Percentiles rank a stretch among this genome's conserved stretches.
phyloP scores from a whole-genome alignment of 2,329 filamentous ascomycete species.

The Trichoderma sp. region DNA sequence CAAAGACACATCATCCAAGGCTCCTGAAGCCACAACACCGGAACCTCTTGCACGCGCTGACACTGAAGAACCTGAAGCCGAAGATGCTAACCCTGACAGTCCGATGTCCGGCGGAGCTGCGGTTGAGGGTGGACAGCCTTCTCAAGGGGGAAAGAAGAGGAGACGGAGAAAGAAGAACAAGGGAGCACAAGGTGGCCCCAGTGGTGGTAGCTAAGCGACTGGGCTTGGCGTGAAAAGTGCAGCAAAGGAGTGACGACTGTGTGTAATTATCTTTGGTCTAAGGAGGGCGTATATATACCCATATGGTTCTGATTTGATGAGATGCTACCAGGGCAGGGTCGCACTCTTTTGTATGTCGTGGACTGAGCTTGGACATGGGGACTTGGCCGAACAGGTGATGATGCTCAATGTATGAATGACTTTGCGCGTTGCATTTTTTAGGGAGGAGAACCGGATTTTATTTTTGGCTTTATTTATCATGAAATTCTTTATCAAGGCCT shows the following conservation, averaged over 20 bases:
- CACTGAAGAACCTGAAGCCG: conserved; percentile 10
- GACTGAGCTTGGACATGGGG: conserved; percentile 1
- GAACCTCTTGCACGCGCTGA: conserved; percentile 9
- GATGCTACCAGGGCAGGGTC: conserved; percentile 7
- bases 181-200: conserved; percentile 22
- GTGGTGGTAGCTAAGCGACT: conserved; percentile 20
- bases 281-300: conserved; percentile 9
- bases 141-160: conserved; percentile 26
- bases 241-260: conserved; percentile 16
- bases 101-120: neutral
- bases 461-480: neutral
- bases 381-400: neutral
- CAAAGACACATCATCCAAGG: neutral
- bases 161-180: conserved; percentile 28
- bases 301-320: conserved; percentile 13
- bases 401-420: conserved; percentile 4
- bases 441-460: neutral
- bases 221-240: neutral
- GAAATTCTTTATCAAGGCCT: neutral
- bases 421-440: conserved; percentile 11
- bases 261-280: conserved; percentile 19
- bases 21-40: neutral
- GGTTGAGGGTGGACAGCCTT: conserved; percentile 11
- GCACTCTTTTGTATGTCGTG: conserved; percentile 10
- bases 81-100: conserved; percentile 5